These are phyloP conservation scores for Aurifilum marmelostoma DNA, from an alignment of 2,329 filamentous ascomycete genomes.

Conservation along the genomic window DNA sequence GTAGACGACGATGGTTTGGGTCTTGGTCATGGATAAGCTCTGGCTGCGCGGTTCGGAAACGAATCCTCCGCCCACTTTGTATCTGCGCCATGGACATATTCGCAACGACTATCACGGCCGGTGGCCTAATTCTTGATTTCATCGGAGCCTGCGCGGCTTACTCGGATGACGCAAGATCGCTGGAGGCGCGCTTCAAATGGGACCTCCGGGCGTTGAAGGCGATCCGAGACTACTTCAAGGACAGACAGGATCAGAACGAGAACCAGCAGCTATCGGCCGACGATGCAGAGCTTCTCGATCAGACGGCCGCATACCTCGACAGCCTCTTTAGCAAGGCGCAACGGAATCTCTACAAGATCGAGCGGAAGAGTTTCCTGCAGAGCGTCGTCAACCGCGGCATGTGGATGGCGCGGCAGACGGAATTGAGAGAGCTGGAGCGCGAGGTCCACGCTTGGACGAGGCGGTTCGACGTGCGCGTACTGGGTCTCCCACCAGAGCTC, in stretches of 20 bases:
- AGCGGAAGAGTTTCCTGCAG: neutral
- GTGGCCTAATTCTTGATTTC: neutral
- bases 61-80: too few species aligned
- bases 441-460: neutral
- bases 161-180: neutral
- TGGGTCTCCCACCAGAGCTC: neutral
- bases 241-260: neutral
- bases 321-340: neutral
- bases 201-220: neutral
- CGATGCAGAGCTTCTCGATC: neutral
- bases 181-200: neutral
- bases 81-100: neutral
- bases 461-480: neutral
- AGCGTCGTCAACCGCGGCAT: neutral
- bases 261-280: neutral
- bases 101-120: neutral
- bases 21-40: too few species aligned
- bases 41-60: too few species aligned
- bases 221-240: neutral
- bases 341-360: neutral
- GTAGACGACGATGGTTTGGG: too few species aligned
- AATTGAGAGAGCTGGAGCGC: neutral
- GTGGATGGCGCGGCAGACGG: neutral
- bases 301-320: neutral
- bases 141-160: neutral